A percentile compares a stretch with the other conserved stretches of the same genome.
Evolutionary conservation across 306 rosid genomes (phyloP).

Genomic region (Senna siamea): DNA sequence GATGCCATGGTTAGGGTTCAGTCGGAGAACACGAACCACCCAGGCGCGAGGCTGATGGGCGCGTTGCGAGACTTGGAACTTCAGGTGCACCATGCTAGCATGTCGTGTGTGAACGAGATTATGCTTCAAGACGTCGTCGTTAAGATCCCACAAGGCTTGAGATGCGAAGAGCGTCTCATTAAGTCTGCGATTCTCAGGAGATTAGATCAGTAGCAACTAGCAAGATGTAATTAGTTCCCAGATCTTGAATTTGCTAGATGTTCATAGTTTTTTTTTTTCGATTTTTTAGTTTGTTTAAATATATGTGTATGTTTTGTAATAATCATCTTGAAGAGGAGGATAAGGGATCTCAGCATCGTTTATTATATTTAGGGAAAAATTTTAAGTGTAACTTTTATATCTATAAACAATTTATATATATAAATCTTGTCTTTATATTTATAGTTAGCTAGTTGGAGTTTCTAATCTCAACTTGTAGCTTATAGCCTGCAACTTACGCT

Average conservation of each 20-base stretch:
- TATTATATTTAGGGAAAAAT: no score
- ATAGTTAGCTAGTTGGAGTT: no score
- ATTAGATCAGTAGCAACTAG: conserved; percentile 36
- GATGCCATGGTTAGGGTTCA: conserved; percentile 86
- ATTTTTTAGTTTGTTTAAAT: not conserved
- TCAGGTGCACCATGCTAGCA: conserved; percentile 75
- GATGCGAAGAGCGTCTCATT: conserved; percentile 47
- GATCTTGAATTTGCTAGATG: not conserved
- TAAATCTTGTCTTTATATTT: no score
- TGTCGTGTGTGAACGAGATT: conserved; percentile 68
- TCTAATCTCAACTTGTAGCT: no score
- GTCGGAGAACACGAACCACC: conserved; percentile 66
- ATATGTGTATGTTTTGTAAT: not conserved
- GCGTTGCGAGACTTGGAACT: conserved; percentile 68
- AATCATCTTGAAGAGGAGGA: no score
- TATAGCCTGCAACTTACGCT: no score
- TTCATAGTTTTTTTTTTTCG: not conserved
- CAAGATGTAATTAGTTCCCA: not conserved
- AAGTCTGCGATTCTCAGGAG: conserved; percentile 59
- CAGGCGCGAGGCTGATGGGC: conserved; percentile 69
- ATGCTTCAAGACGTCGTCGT: conserved; percentile 85
- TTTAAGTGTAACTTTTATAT: no score
- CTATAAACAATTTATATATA: no score
- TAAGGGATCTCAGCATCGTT: no score
- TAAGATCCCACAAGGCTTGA: conserved; percentile 50